phyloP scores from a whole-genome alignment of 148 eudicot species.

The Beta vulgaris region DNA sequence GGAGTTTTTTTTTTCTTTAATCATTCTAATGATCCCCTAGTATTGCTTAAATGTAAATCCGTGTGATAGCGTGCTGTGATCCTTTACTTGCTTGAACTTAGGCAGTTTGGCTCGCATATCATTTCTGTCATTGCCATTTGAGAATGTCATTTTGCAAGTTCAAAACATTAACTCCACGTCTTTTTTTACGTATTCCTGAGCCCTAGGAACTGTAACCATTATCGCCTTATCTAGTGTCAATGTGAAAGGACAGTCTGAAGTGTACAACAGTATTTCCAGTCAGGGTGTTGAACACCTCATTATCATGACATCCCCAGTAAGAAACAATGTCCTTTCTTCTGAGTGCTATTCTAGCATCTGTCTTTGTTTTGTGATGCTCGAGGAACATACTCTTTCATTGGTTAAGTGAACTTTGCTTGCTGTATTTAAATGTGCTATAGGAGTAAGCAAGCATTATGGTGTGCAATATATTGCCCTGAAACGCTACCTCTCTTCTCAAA shows the following conservation, averaged over 20 bases:
- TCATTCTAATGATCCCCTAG: neutral
- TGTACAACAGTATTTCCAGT: neutral
- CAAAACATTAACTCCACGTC: neutral
- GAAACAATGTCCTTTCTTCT: too few species aligned
- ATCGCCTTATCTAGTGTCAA: too few species aligned
- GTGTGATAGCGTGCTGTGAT: neutral
- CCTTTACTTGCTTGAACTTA: neutral
- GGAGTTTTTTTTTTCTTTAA: neutral
- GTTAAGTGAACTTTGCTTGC: neutral
- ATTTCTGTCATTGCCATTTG: neutral
- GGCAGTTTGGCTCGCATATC: neutral
- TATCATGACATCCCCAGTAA: neutral
- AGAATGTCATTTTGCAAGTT: neutral
- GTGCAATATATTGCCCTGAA: neutral
- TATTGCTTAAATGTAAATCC: neutral
- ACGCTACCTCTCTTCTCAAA: neutral
- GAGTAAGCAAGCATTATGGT: neutral
- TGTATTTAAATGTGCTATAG: too few species aligned
- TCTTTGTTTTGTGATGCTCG: neutral
- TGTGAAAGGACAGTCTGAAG: too few species aligned
- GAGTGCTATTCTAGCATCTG: neutral
- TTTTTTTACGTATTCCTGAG: too few species aligned
- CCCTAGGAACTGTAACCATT: too few species aligned
- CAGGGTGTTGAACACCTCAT: neutral
- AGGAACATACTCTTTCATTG: neutral